A percentile compares a stretch with the other conserved stretches of the same genome.
These are phyloP conservation scores for Colletotrichum euphorbiae DNA, from an alignment of 2,329 filamentous ascomycete genomes.

Conservation along the genomic window DNA sequence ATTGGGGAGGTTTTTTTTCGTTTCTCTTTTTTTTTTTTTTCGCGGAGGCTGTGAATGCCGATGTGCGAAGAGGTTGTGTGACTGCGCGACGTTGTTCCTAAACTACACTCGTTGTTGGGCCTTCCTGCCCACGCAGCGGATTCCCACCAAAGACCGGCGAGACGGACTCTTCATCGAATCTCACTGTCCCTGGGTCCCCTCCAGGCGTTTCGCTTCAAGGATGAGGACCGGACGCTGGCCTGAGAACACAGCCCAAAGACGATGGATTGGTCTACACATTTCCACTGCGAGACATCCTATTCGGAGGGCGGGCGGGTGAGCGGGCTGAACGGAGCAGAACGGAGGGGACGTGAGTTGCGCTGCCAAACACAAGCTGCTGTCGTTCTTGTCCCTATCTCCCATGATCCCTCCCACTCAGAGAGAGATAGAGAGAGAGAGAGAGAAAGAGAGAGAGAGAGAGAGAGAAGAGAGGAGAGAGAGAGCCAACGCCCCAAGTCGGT, in stretches of 20 bases:
- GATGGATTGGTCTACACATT: slow-evolving; percentile 9
- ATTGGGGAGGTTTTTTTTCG: no score
- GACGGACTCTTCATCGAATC: background rate
- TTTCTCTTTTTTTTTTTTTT: no score
- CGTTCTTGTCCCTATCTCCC: slow-evolving; percentile 13
- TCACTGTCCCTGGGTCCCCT: slow-evolving; percentile 6
- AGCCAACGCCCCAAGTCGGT: no score
- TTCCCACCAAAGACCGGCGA: background rate
- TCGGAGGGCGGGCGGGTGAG: slow-evolving; percentile 16
- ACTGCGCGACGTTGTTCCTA: no score
- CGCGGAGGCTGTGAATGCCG: no score
- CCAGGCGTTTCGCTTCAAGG: slow-evolving; percentile 27
- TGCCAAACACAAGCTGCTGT: slow-evolving; percentile 16
- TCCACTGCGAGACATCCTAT: slow-evolving; percentile 12
- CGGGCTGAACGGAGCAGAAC: slow-evolving; percentile 12
- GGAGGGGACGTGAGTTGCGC: slow-evolving; percentile 8
- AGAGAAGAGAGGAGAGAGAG: no score
- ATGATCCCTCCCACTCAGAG: background rate
- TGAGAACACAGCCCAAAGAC: slow-evolving; percentile 9
- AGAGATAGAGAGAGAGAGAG: background rate
- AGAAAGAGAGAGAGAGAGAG: no score
- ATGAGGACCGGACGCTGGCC: slow-evolving; percentile 1
- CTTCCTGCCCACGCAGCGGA: background rate
- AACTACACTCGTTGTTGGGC: no score
- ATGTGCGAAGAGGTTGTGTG: no score